Percentiles rank a stretch among this genome's conserved stretches.
Evolutionary conservation across 2,329 filamentous ascomycete species (phyloP).

Genomic region (Colletotrichum liriopes): DNA sequence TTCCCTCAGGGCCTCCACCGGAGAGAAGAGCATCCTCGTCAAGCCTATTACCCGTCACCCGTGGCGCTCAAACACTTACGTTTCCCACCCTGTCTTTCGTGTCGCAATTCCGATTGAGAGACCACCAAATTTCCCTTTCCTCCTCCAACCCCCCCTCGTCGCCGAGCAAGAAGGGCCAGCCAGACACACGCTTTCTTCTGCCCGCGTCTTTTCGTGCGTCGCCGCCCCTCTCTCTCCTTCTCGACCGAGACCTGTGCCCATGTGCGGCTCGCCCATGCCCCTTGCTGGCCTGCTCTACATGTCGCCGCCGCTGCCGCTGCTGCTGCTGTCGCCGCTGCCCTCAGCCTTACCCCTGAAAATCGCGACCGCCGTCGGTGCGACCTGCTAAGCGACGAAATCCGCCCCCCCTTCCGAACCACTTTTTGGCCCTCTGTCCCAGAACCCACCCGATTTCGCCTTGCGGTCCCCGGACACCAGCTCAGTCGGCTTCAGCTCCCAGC

Average conservation of each 20-base stretch:
- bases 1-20: constrained; percentile 7
- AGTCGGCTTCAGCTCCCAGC: constrained; percentile 27
- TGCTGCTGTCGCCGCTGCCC: constrained; percentile 19
- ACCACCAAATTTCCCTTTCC: constrained; percentile 28
- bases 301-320: constrained; percentile 33
- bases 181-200: constrained; percentile 13
- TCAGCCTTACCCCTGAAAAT: constrained; percentile 44
- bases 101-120: constrained; percentile 19
- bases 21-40: not conserved
- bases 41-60: not conserved
- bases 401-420: constrained; percentile 32
- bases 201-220: constrained; percentile 1
- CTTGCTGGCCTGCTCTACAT: constrained; percentile 38
- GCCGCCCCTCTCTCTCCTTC: not conserved
- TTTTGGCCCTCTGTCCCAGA: constrained; percentile 33
- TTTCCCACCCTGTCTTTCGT: constrained; percentile 10
- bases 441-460: constrained; percentile 39
- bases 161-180: constrained; percentile 8
- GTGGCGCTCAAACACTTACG: constrained; percentile 22
- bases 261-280: constrained; percentile 36
- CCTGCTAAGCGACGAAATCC: constrained; percentile 41
- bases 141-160: constrained; percentile 28
- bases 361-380: constrained; percentile 31
- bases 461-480: constrained; percentile 27
- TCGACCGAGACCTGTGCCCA: constrained; percentile 14